Percentiles rank a stretch among this genome's conserved stretches.
Conservation (phyloP, 2,329 filamentous ascomycete species). For the Scytalidium sp. region DNA sequence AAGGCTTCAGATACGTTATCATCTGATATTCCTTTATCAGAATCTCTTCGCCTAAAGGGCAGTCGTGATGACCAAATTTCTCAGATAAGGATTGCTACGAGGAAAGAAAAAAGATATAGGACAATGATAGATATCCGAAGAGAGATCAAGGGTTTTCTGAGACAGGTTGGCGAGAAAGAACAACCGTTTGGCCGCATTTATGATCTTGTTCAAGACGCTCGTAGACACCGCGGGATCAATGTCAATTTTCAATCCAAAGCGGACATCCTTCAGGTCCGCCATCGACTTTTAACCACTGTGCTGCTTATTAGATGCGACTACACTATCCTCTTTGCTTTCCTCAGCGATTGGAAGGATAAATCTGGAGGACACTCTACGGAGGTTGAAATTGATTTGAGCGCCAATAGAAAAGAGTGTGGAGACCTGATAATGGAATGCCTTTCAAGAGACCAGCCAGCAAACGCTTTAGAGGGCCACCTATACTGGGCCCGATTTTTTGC, state of each 20-base stretch:
- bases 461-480: slow-evolving; percentile 15
- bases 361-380: slow-evolving; percentile 5
- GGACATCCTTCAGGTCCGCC: slow-evolving; percentile 32
- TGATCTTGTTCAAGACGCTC: slow-evolving; percentile 30
- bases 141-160: slow-evolving; percentile 27
- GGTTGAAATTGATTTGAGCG: slow-evolving; percentile 15
- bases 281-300: slow-evolving; percentile 21
- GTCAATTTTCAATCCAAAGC: slow-evolving; percentile 22
- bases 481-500: slow-evolving; percentile 21
- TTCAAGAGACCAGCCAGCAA: slow-evolving; percentile 15
- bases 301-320: slow-evolving; percentile 22
- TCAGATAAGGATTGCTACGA: slow-evolving; percentile 15
- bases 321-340: slow-evolving; percentile 18
- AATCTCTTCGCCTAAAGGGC: slow-evolving; percentile 14
- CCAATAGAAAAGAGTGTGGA: slow-evolving; percentile 21
- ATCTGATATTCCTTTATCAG: slow-evolving; percentile 9
- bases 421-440: slow-evolving; percentile 16
- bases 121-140: slow-evolving; percentile 25
- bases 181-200: slow-evolving; percentile 35
- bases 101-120: slow-evolving; percentile 19
- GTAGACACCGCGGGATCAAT: slow-evolving; percentile 21
- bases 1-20: slow-evolving; percentile 11
- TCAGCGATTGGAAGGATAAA: slow-evolving; percentile 13
- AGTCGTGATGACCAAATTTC: slow-evolving; percentile 22
- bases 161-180: slow-evolving; percentile 31